phyloP scores from a whole-genome alignment of 768 basidiomycete genomes.

The Gloeostereum incarnatum region DNA sequence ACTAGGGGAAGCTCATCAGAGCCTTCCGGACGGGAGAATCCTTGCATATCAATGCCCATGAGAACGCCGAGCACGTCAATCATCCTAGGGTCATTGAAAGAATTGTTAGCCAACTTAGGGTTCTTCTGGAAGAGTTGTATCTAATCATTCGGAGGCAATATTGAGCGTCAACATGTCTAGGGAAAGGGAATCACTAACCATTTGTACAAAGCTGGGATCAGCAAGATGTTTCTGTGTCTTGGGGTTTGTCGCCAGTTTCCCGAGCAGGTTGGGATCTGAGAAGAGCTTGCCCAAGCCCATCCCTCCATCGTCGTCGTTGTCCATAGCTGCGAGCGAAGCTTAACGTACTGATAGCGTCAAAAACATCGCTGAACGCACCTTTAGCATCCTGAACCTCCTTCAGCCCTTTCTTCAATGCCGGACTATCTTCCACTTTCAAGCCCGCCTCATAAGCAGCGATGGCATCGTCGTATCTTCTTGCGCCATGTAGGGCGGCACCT shows the following conservation, averaged over 20 bases:
- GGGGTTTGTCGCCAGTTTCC: slow-evolving; percentile 81
- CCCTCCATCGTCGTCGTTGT: slow-evolving; percentile 33
- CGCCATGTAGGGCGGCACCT: slow-evolving; percentile 88
- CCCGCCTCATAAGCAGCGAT: slow-evolving; percentile 79
- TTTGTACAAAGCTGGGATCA: slow-evolving; percentile 76
- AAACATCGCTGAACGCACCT: slow-evolving; percentile 32
- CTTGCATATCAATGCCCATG: slow-evolving; percentile 91
- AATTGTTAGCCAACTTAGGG: slow-evolving; percentile 49
- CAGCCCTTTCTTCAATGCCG: slow-evolving; percentile 77
- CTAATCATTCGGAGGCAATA: slow-evolving; percentile 21
- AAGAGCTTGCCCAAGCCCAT: slow-evolving; percentile 71
- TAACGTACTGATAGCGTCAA: not conserved
- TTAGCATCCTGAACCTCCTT: slow-evolving; percentile 84
- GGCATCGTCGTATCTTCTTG: slow-evolving; percentile 70
- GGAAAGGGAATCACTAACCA: slow-evolving; percentile 25
- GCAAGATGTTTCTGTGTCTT: slow-evolving; percentile 77
- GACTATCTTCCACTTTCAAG: slow-evolving; percentile 73
- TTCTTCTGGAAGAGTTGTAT: slow-evolving; percentile 61
- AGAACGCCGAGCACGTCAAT: slow-evolving; percentile 87
- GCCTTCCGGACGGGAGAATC: slow-evolving; percentile 75
- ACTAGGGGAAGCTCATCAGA: slow-evolving; percentile 73
- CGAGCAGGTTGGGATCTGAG: slow-evolving; percentile 72
- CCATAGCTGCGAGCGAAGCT: slow-evolving; percentile 18
- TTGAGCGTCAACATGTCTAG: no score
- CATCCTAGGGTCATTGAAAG: slow-evolving; percentile 72